These are phyloP conservation scores for Thymus quinquecostatus DNA, from an alignment of 257 asterid species.

Conservation along the genomic window DNA sequence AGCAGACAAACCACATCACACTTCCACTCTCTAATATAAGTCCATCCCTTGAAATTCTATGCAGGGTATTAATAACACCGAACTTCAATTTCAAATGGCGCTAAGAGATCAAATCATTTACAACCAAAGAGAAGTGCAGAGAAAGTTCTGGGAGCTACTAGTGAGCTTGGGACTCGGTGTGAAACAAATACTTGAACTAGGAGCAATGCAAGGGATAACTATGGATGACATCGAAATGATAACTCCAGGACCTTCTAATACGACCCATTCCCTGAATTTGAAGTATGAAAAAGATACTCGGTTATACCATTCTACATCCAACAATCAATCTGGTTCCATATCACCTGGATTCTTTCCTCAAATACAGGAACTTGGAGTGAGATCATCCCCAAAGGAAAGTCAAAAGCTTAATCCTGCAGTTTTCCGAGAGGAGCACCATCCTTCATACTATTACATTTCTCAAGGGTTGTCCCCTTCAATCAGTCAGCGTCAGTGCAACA, in stretches of 20 bases:
- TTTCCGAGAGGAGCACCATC: conserved; percentile 56
- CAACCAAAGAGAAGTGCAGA: conserved; percentile 84
- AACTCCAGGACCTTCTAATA: conserved; percentile 47
- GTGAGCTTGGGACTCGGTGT: conserved; percentile 80
- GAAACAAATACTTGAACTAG: conserved; percentile 70
- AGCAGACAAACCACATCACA: not conserved
- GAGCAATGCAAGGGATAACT: conserved; percentile 69
- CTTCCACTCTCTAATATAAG: conserved; percentile 17
- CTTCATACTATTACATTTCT: conserved; percentile 54
- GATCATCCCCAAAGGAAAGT: conserved; percentile 44
- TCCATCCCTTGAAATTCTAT: conserved; percentile 19
- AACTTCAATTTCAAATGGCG: conserved; percentile 95
- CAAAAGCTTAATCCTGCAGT: conserved; percentile 41
- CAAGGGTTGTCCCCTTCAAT: conserved; percentile 49
- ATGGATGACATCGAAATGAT: conserved; percentile 59
- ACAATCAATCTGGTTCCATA: conserved; percentile 33
- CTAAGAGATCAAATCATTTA: conserved; percentile 87
- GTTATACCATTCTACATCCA: conserved; percentile 37
- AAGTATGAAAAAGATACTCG: conserved; percentile 35
- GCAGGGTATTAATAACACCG: conserved; percentile 87
- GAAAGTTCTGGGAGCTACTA: conserved; percentile 75
- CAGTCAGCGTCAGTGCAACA: conserved; percentile 48
- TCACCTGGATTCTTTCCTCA: conserved; percentile 52
- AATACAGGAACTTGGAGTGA: conserved; percentile 44
- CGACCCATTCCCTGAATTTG: conserved; percentile 41